Conservation (phyloP, 2,329 filamentous ascomycete species). For the Penicillium decumbens region DNA sequence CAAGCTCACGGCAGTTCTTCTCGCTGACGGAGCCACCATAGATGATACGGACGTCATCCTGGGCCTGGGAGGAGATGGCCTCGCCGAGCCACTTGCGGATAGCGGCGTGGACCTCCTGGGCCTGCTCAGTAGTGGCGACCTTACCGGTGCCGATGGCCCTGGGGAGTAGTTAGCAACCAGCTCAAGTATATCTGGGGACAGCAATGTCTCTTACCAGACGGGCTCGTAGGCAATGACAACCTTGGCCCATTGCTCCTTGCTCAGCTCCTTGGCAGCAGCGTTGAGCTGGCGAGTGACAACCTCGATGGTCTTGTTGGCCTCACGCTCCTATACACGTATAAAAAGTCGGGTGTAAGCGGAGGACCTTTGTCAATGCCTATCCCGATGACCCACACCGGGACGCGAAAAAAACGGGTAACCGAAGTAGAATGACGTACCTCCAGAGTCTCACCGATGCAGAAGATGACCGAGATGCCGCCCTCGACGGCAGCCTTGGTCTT, state of each 20-base stretch:
- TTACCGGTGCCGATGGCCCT: constrained; percentile 83
- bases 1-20: constrained; percentile 94
- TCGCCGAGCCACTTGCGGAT: constrained; percentile 81
- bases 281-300: constrained; percentile 69
- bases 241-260: constrained; percentile 79
- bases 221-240: constrained; percentile 98
- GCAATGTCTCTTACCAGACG: constrained; percentile 73
- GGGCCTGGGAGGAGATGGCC: constrained; percentile 69
- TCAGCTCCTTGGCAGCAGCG: constrained; percentile 65
- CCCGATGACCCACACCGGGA: constrained; percentile 19
- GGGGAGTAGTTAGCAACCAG: constrained; percentile 2
- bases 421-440: constrained; percentile 49
- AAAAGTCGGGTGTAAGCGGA: constrained; percentile 26
- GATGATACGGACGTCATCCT: constrained; percentile 85
- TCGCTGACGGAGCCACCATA: constrained; percentile 96
- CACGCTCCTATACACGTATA: constrained; percentile 58
- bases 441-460: constrained; percentile 94
- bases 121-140: constrained; percentile 82
- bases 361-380: constrained; percentile 12
- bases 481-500: constrained; percentile 94
- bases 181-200: neutral
- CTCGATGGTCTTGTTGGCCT: constrained; percentile 76
- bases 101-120: constrained; percentile 87
- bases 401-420: constrained; percentile 17
- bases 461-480: constrained; percentile 82